Conservation (phyloP, 352 stramenopile species). For the Pythium pyrilobum region DNA sequence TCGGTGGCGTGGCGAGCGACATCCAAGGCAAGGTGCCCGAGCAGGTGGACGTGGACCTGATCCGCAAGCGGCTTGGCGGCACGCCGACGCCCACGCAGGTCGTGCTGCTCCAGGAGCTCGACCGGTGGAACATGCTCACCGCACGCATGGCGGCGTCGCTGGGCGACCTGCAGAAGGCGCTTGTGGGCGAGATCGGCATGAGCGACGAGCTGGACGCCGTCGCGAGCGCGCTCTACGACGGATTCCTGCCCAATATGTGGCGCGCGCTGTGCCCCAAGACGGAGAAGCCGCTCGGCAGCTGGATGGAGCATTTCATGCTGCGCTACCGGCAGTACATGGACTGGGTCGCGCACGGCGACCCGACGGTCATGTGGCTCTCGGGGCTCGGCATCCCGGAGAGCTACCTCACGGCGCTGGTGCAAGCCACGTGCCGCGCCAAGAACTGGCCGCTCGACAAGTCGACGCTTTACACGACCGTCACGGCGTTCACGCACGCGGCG, state of each 20-base stretch:
- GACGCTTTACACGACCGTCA: constrained; percentile 92
- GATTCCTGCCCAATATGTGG: constrained; percentile 92
- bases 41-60: constrained; percentile 82
- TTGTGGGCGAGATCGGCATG: constrained; percentile 95
- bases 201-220: constrained; percentile 93
- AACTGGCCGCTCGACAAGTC: constrained; percentile 96
- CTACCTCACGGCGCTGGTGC: constrained; percentile 94
- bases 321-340: constrained; percentile 89
- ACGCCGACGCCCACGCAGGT: constrained; percentile 88
- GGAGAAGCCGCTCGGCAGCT: constrained; percentile 93
- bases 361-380: constrained; percentile 92
- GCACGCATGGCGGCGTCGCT: constrained; percentile 82
- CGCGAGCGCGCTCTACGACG: constrained; percentile 90
- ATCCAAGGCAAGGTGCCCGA: constrained; percentile 90
- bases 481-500: constrained; percentile 54
- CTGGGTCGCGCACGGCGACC: constrained; percentile 89
- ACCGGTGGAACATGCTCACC: constrained; percentile 92
- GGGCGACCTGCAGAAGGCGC: constrained; percentile 87
- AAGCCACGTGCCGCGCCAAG: constrained; percentile 90
- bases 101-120: constrained; percentile 93
- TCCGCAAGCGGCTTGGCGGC: constrained; percentile 68
- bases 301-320: constrained; percentile 92
- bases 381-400: constrained; percentile 94
- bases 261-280: constrained; percentile 87
- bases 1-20: constrained; percentile 84